Base-by-base conservation (phyloP, 768 basidiomycete species). In the Psilocybe sp. region DNA sequence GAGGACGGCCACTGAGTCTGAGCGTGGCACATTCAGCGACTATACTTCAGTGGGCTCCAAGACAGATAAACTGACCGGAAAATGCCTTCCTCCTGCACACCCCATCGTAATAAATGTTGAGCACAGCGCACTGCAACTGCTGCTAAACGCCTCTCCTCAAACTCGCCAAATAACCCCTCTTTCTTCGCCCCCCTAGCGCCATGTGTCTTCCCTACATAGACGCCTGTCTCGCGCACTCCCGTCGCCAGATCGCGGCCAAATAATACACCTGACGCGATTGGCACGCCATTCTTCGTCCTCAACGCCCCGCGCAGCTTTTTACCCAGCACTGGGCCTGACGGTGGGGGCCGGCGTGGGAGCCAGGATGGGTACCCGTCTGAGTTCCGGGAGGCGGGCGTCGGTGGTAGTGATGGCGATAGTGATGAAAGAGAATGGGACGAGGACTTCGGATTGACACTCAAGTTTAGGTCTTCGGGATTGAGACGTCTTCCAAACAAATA, bases 81-180 rank as follows among this genome's bases (percentile, higher is more conserved):
- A 39, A 93, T 69, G 3, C 91, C 91, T 64, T 92, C 89, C 64
- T 93, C 91, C 63, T 89, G 81, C 11, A 92, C 68, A 40, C 92
- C 91, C 89, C 92, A 93, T 18, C 77, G 69, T 61, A 89, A 68
- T 48, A 93, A 61, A 69, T 93, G 91, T 60, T 93, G 87, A 2
- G 86, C 84, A 65, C 90, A 94, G 49, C 92, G 74, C 44, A 88
- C 82, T 19, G 92, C 82, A 18, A 94, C 69, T 0, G 89, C 90
- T 37, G 92, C 89, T 36, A 94, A 57, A 58, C 67, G 66, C 39
- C 82, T 72, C 44, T 62, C 65, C 61, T 84, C 82, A 51, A 85
- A 54, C 13, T 66, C 68, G 52, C 67, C 41, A 59, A 57, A 40
- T 60, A 63, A 16, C 55, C 63, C 50, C 57, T 62, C 48, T 54